A percentile compares a stretch with the other conserved stretches of the same genome.
phyloP scores from a whole-genome alignment of 2,329 filamentous ascomycete species.

The Penicillium sp. region DNA sequence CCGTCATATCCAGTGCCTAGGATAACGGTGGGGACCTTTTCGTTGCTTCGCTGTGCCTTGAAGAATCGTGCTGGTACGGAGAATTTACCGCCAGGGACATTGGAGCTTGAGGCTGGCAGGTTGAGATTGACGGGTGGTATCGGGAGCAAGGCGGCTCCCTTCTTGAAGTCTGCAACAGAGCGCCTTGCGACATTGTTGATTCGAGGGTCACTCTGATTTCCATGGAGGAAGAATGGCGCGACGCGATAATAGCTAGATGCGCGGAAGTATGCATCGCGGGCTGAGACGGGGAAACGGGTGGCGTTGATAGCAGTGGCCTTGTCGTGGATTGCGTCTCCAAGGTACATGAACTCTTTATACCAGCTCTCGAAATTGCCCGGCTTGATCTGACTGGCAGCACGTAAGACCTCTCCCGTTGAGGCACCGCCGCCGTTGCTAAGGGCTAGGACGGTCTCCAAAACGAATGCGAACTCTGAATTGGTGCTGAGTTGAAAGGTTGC shows the following conservation, averaged over 20 bases:
- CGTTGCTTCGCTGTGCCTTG: background rate
- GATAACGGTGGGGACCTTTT: slow-evolving; percentile 1
- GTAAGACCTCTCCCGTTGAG: slow-evolving; percentile 1
- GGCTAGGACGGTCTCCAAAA: background rate
- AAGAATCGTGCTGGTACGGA: background rate
- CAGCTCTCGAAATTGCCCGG: slow-evolving; percentile 2
- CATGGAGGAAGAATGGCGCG: slow-evolving; percentile 3
- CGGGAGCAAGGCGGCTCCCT: background rate
- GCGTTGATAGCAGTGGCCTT: slow-evolving; percentile 1
- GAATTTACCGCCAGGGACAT: background rate
- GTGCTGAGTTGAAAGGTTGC: background rate
- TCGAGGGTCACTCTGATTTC: background rate
- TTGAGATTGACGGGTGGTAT: background rate
- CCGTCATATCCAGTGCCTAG: background rate
- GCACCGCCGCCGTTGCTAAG: background rate
- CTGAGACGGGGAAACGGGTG: slow-evolving; percentile 1
- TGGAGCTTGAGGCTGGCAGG: background rate
- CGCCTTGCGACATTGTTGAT: background rate
- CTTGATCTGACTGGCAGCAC: background rate
- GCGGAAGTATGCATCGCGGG: slow-evolving; percentile 8
- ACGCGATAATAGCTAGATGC: background rate
- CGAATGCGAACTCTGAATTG: background rate
- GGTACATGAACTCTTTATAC: slow-evolving; percentile 1
- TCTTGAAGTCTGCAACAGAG: background rate
- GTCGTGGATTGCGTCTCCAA: background rate